Percentiles rank a stretch among this genome's conserved stretches.
phyloP scores from a whole-genome alignment of 441 rosid genomes.

The Breynia disticha region DNA sequence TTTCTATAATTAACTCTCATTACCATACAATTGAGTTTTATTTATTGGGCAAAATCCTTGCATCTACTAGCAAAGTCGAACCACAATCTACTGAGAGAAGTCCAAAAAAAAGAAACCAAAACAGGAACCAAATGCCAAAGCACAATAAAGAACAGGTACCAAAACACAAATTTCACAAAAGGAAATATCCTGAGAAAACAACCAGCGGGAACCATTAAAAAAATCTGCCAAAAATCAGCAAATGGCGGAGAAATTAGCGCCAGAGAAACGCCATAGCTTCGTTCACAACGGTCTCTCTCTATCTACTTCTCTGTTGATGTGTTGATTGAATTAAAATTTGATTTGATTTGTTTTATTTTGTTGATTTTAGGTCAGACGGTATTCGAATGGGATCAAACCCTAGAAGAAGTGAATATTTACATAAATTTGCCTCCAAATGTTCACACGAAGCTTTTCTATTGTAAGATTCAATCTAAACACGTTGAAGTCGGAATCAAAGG shows the following conservation, averaged over 20 bases:
- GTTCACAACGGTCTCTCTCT: constrained; percentile 44
- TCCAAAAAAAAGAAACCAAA: too few relatives aligned
- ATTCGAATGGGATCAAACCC: constrained; percentile 92
- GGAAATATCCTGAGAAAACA: constrained; percentile 1
- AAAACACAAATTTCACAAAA: too few relatives aligned
- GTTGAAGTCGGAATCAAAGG: constrained; percentile 86
- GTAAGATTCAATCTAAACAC: constrained; percentile 70
- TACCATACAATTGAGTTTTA: too few relatives aligned
- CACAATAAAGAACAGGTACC: too few relatives aligned
- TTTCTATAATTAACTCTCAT: too few relatives aligned
- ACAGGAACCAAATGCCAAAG: too few relatives aligned
- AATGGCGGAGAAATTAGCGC: constrained; percentile 86
- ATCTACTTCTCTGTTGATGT: not conserved
- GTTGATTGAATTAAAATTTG: not conserved
- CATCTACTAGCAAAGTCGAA: too few relatives aligned
- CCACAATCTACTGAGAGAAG: too few relatives aligned
- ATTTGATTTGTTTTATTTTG: not conserved
- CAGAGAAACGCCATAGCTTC: constrained; percentile 73
- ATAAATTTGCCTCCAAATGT: constrained; percentile 61
- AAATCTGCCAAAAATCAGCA: too few relatives aligned
- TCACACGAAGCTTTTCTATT: constrained; percentile 57
- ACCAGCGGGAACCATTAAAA: constrained; percentile 6
- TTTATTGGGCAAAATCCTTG: too few relatives aligned
- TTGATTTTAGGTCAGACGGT: constrained; percentile 48
- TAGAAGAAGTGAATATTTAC: constrained; percentile 76